Evolutionary conservation across 2,329 filamentous ascomycete genomes (phyloP).

Genomic region (Fusarium sp.): DNA sequence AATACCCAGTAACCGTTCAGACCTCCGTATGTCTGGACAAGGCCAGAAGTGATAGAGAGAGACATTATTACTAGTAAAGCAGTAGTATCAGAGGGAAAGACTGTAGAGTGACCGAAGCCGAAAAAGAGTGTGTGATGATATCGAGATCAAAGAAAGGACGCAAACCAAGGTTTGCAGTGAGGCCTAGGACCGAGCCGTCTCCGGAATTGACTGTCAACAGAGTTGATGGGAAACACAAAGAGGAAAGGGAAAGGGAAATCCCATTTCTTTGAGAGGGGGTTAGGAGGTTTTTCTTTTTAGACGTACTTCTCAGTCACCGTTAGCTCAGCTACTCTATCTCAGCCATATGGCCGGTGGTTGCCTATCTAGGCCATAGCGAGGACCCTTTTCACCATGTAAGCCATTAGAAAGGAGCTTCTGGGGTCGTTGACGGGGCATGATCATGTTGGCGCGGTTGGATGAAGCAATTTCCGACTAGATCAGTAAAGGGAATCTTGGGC

Average conservation of each 20-base stretch:
- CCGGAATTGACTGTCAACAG: constrained; percentile 41
- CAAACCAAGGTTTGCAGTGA: constrained; percentile 52
- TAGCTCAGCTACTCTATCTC: constrained; percentile 15
- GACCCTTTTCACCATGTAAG: constrained; percentile 12
- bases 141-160: constrained; percentile 54
- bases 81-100: constrained; percentile 45
- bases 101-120: constrained; percentile 51
- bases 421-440: constrained; percentile 11
- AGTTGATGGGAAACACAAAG: constrained; percentile 34
- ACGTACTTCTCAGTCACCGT: constrained; percentile 15
- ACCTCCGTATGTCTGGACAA: constrained; percentile 44
- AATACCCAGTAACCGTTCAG: constrained; percentile 57
- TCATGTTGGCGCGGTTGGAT: constrained; percentile 7
- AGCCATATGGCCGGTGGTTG: constrained; percentile 39
- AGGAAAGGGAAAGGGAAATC: constrained; percentile 12
- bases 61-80: constrained; percentile 39
- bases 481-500: constrained; percentile 6
- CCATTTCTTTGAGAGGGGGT: constrained; percentile 13
- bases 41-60: constrained; percentile 41
- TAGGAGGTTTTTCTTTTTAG: constrained; percentile 9
- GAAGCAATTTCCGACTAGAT: constrained; percentile 37
- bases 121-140: constrained; percentile 47
- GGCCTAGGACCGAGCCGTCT: constrained; percentile 49
- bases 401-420: constrained; percentile 8
- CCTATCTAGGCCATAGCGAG: constrained; percentile 36